Evolutionary conservation across 768 basidiomycete species (phyloP), one percentile per base, ranked within the genome.

Genomic region (Hemileccinum rubropunctum): DNA sequence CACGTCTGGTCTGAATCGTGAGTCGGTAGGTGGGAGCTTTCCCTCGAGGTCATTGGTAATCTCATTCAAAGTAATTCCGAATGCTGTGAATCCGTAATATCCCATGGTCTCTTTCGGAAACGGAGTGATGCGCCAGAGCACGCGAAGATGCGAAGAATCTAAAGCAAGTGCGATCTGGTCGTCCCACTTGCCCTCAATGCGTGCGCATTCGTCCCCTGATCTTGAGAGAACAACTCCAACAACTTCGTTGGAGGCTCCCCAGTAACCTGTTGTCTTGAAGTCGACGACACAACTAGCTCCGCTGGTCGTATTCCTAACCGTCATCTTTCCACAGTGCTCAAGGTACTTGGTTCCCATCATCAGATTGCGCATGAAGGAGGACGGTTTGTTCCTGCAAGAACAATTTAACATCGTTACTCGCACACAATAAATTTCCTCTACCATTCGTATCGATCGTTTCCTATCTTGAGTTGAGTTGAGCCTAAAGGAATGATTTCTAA

Each of bases 281-380:
- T 91, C 88, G n/a, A 92, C 63, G 15, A 82, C 73, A 59, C 88
- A 91, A 17, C 76, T 78, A 33, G 74, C 73, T 12, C 76, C 73
- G 21, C 73, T 78, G 23, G 72, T 72, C 6, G 67, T 72, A 58
- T 91, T 90, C 51, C 82, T 80, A 39, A 95, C 82, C 11, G 73
- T 79, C 82, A 93, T 80, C 63, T 86, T 80, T 23, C 91, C 91
- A 35, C 77, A 79, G 59, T 93, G 92, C 62, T 93, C 91, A 23
- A 95, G 76, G 63, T 94, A 95, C 62, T 93, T 93, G 21, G 88
- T 86, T 10, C 92, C 92, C 68, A 91, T 85, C 81, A 94, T 84
- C 50, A 95, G 72, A 68, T 93, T 93, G 52, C 91, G 75, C 75
- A 93, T 83, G 68, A 93, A 95, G 3, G 88, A 88, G 1, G 89